A percentile compares a stretch with the other conserved stretches of the same genome.
Evolutionary conservation across 2,329 filamentous ascomycete genomes (phyloP).

Genomic region (Cladophialophora yegresii): DNA sequence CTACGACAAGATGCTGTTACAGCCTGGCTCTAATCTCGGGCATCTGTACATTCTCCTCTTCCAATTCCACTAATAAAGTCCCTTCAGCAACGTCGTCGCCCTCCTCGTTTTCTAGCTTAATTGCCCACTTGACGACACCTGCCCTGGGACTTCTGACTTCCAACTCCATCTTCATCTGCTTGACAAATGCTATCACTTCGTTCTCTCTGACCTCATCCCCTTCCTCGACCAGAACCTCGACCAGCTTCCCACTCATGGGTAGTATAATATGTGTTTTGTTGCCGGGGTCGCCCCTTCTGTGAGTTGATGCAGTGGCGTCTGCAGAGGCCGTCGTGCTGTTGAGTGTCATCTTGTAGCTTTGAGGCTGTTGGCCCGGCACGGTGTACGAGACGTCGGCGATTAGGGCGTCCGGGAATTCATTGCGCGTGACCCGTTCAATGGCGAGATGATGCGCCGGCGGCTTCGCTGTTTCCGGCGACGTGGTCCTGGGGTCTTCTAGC

Average conservation of each 20-base stretch:
- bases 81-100: conserved; percentile 60
- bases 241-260: conserved; percentile 60
- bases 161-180: conserved; percentile 72
- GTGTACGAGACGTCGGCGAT: conserved; percentile 57
- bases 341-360: conserved; percentile 50
- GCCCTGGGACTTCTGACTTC: conserved; percentile 57
- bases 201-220: conserved; percentile 54
- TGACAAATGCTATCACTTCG: conserved; percentile 60
- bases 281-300: conserved; percentile 53
- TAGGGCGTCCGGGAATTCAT: conserved; percentile 61
- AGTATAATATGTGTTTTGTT: conserved; percentile 58
- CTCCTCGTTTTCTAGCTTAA: conserved; percentile 25
- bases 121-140: conserved; percentile 55
- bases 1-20: conserved; percentile 1
- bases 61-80: conserved; percentile 54
- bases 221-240: conserved; percentile 60
- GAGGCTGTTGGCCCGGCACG: conserved; percentile 42
- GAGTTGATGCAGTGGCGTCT: conserved; percentile 42
- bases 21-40: conserved; percentile 14
- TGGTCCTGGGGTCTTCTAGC: conserved; percentile 44
- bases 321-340: conserved; percentile 50
- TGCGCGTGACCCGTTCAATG: conserved; percentile 57
- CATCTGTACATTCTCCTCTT: not conserved
- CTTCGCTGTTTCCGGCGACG: not conserved
- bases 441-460: conserved; percentile 54